Evolutionary conservation across 495 filamentous ascomycete genomes (phyloP), one percentile per base, ranked within the genome.

Genomic region (Staphylotrichum tortipilum): DNA sequence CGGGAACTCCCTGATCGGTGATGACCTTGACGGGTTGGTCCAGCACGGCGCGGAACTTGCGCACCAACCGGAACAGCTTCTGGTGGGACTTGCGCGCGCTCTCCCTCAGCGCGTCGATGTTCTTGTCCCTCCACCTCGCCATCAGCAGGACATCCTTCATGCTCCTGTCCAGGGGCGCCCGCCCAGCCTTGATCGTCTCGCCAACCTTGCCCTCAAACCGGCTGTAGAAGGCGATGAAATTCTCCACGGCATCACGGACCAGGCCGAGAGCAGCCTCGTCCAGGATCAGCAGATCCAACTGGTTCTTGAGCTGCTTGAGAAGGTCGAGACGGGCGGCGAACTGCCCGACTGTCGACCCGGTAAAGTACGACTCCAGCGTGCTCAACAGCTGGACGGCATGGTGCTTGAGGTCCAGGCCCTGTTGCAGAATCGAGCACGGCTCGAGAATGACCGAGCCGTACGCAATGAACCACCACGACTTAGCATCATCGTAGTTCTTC

Each of bases 41-140:
- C 17, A 97, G 76, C 14, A 86, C 64, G 26, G 71, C 76, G 24
- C 92, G 76, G 62, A 94, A 97, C 67, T 94, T 95, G 41, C 87
- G 77, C 43, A 99, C 86, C 23, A 94, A 68, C 58, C 88, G 91
- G 67, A 94, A 91, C 9, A 99, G 74, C 62, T 94, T 95, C 55
- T 84, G 79, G 62, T 97, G 94, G 7, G 91, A 96, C 48, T 84
- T 81, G 60, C 83, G 79, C 2, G 92, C 88, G 65, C 89, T 95
- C 51, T 95, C 89, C 58, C 80, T 75, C 33, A 99, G 68, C 7
- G 88, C 85, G 46, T 85, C 80, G 44, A 99, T 91, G 54, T 95
- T 97, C 19, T 85, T 95, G 56, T 97, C 94, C 60, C 94, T 92
- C 94, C 94, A 97, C 61, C 86, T 94, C 2, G 88, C 87, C 49